Base-by-base conservation (phyloP, 108 stramenopile species). In the Skeletonema potamos region DNA sequence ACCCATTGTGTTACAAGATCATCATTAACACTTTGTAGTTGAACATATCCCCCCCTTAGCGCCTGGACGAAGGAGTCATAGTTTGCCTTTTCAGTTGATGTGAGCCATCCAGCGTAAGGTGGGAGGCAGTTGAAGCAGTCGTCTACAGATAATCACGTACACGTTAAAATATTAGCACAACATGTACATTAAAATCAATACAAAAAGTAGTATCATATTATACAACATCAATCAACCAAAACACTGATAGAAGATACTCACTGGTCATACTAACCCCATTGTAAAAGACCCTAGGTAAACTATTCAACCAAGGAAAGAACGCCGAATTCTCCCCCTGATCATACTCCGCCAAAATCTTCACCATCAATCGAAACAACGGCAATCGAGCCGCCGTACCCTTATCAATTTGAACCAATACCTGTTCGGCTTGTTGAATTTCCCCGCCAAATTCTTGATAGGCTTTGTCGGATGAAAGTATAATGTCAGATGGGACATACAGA, bases 261-360 rank as follows among this genome's bases (percentile, higher is more conserved):
- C 58, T 68, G 3, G 73, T 79, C 78, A 79, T 79, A 68, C 54
- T 41, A 43, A 73, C 76, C 4, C 71, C 70, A 51, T 77, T 77
- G 64, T 41, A 77, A 34, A 33, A 77, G 20, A 64, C 54, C 12
- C 65, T 32, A 9, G 76, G 76, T 64, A 79, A 28, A 10, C 59
- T 54, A 33, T 79, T 74, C 13, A 79, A 32, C 78, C 78, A 79
- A 1, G 71, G 71, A 33, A 58, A 79, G 7, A 29, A 79, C 18
- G 73, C 67, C 13, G 37, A 44, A 26, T 79, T 51, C 29, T 44
- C 39, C 12, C 70, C 78, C 32, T 34, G 29, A 20, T 79, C 78
- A 48, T 69, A 79, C 68, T 79, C 78, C 4, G 67, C 66, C 54
- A 79, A 27, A n/a, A 79, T 74, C 54, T 79, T 79, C 22, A 79